A percentile compares a stretch with the other conserved stretches of the same genome.
Evolutionary conservation across 768 basidiomycete species (phyloP).

Genomic region (Podaxis sp.): DNA sequence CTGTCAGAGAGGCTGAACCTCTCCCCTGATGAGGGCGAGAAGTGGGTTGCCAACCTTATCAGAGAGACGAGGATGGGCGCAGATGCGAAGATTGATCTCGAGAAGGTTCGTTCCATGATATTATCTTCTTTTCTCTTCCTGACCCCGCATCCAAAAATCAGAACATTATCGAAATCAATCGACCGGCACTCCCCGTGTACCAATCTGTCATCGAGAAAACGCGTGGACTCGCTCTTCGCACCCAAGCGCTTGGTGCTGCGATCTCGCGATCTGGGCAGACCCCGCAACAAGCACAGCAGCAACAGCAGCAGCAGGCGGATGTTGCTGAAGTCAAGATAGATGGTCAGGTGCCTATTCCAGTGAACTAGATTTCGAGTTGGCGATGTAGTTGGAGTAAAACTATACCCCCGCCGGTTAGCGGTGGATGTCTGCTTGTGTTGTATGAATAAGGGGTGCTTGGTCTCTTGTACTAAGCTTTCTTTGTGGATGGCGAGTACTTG

Average conservation of each 20-base stretch:
- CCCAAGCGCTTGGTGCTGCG: conserved; percentile 84
- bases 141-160: conserved; percentile 24
- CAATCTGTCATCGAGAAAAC: conserved; percentile 96
- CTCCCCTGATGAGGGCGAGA: conserved; percentile 93
- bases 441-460: background rate
- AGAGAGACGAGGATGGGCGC: conserved; percentile 95
- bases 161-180: conserved; percentile 96
- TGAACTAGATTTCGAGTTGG: background rate
- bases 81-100: conserved; percentile 96
- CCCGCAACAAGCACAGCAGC: conserved; percentile 9
- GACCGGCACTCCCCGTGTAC: conserved; percentile 85
- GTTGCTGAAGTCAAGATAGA: background rate
- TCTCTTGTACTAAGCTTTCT: background rate
- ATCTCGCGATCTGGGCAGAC: conserved; percentile 33
- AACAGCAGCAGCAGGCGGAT: conserved; percentile 4
- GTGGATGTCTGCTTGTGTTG: background rate
- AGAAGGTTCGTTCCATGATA: conserved; percentile 58
- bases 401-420: background rate
- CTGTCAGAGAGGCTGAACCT: conserved; percentile 92
- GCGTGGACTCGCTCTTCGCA: conserved; percentile 84
- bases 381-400: background rate
- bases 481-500: too few relatives aligned
- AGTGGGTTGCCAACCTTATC: conserved; percentile 99
- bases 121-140: background rate
- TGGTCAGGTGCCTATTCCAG: background rate